Base-by-base conservation (phyloP, 371 early-diverging fungal species). In the Apophysomyces elegans region DNA sequence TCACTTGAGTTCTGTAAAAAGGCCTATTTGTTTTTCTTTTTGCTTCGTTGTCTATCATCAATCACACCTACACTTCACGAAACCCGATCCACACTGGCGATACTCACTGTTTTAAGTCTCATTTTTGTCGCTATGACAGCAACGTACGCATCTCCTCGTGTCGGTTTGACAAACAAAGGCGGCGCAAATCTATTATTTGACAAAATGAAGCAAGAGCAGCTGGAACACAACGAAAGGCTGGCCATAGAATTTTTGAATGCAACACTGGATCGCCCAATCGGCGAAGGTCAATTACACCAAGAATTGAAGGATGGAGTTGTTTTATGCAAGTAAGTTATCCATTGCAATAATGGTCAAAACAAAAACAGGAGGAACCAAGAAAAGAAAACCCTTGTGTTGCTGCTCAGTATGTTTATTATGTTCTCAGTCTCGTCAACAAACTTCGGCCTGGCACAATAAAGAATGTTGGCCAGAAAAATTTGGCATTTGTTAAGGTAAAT, bases 231-330 rank as follows among this genome's bases (percentile, higher is more conserved):
- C 32, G 76, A 79, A 64, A 61, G 62, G 43, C 59, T 47, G 18
- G 82, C 77, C 0, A 60, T 72, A 50, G 67, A 78, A n/a, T 81
- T 75, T 61, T 44, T 81, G 8, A 77, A 77, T 32, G 32, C 38
- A 11, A 67, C 56, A 1, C 54, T 81, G 35, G 67, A 67, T 41
- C 45, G 61, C 0, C 47, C 54, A 36, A 46, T 70, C 9, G 36
- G 58, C 18, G 75, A 69, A 35, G 66, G 44, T 35, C 83, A 84
- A 59, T 77, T 93, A n/a, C 88, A 88, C 39, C 47, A 74, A 38
- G 77, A 73, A 45, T 58, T 81, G n/a, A 72, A 74, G 59, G 82
- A 81, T 64, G 82, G 79, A 21, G 74, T 81, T 45, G 44, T 79
- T 45, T 67, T 82, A 67, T 82, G 79, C 82, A 82, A 74, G 82